phyloP scores from a whole-genome alignment of 495 filamentous ascomycete genomes.

The Tricharina praecox region DNA sequence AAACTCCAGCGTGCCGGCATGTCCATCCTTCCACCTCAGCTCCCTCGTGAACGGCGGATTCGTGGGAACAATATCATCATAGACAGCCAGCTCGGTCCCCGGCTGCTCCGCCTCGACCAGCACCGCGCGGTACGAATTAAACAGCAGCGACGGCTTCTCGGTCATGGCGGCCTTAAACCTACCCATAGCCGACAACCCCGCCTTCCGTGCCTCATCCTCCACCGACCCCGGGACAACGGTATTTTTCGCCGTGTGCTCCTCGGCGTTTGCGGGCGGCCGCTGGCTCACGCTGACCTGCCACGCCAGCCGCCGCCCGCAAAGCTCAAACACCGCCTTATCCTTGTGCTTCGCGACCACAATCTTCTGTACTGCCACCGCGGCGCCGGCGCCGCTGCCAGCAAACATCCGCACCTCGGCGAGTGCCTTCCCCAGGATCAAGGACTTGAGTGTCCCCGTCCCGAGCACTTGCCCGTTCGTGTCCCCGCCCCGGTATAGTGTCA shows the following conservation, averaged over 20 bases:
- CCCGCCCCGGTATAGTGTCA: slow-evolving; percentile 1
- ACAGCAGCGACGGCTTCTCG: not conserved
- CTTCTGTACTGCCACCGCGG: not conserved
- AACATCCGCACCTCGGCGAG: not conserved
- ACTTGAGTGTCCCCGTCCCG: not conserved
- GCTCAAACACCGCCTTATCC: not conserved
- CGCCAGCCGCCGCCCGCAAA: not conserved
- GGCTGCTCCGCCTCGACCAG: not conserved
- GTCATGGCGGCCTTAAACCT: slow-evolving; percentile 1
- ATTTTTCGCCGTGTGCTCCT: not conserved
- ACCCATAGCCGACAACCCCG: not conserved
- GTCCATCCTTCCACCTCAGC: not conserved
- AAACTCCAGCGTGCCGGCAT: slow-evolving; percentile 1
- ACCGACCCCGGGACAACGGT: too few relatives aligned
- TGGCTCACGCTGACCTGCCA: not conserved
- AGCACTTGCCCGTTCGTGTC: not conserved
- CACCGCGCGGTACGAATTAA: not conserved
- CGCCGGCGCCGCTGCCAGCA: not conserved
- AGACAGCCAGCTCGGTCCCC: not conserved
- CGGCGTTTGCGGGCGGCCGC: slow-evolving; percentile 1
- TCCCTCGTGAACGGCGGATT: slow-evolving; percentile 1
- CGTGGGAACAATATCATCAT: not conserved
- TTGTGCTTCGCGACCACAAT: not conserved
- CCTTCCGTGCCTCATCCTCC: too few relatives aligned
- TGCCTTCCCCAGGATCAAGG: not conserved